Evolutionary conservation across 768 basidiomycete genomes (phyloP), one percentile per base, ranked within the genome.

Genomic region (Leccinum disarticulatum): DNA sequence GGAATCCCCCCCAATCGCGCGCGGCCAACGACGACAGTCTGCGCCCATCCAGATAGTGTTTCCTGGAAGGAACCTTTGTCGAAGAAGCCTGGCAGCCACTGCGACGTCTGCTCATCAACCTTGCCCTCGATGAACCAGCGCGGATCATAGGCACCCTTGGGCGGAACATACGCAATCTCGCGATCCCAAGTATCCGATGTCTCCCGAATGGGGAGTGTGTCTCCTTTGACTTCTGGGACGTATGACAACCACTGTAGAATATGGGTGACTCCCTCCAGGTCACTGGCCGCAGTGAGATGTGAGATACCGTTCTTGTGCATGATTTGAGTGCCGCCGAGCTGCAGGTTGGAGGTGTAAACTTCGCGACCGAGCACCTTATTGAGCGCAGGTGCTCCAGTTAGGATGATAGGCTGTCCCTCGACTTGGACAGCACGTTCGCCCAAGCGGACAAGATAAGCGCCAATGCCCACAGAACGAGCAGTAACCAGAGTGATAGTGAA

Each of bases 231-330:
- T 68, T 90, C 90, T 10, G 97, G 96, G 2, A 98, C 83, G 73
- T 94, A 99, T 9, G 95, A 91, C 60, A 99, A 73, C 94, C 97
- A 99, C 65, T 94, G 85, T 49, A 98, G 78, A 65, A 98, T 98
- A 60, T 95, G 90, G 27, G 88, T 87, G 15, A 95, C 94, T 59
- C 97, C 97, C 74, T 98, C 93, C 35, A 99, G 79, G 72, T 99
- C 97, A 72, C 94, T 98, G 67, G 85, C 85, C 35, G 97, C 95
- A 4, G 93, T 95, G 59, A 98, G 79, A 73, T 99, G 97, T 5
- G 96, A 97, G 57, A 98, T 92, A 76, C 97, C 97, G 71, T 99
- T 99, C 86, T 98, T 98, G 86, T 94, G 91, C 97, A 99, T 98
- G 80, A 99, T 98, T 71, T 99, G 97, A n/a, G 97, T 98, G 56